Percentiles rank a stretch among this genome's conserved stretches.
Conservation (phyloP, 208 protist genomes). For the Acanthamoeba sp. region DNA sequence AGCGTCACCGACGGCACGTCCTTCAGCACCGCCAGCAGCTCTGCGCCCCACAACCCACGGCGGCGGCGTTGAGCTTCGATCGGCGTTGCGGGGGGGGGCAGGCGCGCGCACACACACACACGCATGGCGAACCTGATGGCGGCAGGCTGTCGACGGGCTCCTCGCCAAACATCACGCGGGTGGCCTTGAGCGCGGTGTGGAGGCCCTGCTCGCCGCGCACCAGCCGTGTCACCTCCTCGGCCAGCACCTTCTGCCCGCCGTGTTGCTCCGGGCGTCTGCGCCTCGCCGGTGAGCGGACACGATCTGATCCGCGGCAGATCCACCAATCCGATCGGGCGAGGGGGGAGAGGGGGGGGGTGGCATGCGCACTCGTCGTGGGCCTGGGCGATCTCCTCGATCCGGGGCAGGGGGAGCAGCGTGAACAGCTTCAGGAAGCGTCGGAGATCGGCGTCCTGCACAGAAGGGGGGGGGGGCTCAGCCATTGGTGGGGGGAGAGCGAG, state of each 20-base stretch:
- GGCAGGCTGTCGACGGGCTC: constrained; percentile 7
- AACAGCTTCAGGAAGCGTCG: constrained; percentile 9
- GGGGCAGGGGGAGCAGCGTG: background rate
- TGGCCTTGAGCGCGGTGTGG: background rate
- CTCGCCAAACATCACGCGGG: background rate
- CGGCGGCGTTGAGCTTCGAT: background rate
- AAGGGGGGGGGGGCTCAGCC: background rate
- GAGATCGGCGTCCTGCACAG: background rate
- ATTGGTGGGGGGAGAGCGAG: no score
- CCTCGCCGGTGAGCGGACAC: background rate
- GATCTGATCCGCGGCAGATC: background rate
- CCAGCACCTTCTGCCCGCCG: background rate
- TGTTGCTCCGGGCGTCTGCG: background rate
- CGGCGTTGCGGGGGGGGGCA: no score
- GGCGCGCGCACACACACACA: no score
- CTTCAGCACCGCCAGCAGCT: constrained; percentile 17
- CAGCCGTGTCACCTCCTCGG: constrained; percentile 9
- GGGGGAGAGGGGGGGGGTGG: background rate
- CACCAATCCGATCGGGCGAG: no score
- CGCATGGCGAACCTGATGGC: background rate
- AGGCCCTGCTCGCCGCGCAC: background rate
- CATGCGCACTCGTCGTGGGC: background rate
- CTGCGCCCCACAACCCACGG: background rate
- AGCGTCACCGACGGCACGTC: constrained; percentile 21
- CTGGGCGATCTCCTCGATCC: background rate